Percentiles rank a stretch among this genome's conserved stretches.
Conservation (phyloP, 73 alveolate species). For the Paramecium pentaurelia region DNA sequence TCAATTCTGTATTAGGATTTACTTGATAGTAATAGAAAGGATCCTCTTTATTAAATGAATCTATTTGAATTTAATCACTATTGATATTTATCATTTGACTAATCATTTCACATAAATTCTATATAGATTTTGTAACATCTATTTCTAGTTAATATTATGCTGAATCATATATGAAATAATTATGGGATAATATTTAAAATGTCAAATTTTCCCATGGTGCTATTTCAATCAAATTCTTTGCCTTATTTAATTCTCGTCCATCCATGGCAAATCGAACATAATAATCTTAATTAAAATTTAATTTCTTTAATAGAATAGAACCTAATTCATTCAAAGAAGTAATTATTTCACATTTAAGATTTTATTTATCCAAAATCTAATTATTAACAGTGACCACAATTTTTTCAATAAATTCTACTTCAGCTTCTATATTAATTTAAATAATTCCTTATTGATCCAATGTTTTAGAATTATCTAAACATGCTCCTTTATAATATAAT, state of each 20-base stretch:
- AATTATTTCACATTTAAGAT: background rate
- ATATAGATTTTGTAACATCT: background rate
- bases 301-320: background rate
- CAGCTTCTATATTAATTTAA: background rate
- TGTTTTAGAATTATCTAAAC: background rate
- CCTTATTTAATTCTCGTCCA: background rate
- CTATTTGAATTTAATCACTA: background rate
- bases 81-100: background rate
- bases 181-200: background rate
- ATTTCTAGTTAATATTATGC: background rate
- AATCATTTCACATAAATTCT: background rate
- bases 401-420: background rate
- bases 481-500: background rate
- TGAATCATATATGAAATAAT: background rate
- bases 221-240: background rate
- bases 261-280: background rate
- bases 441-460: background rate
- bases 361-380: background rate
- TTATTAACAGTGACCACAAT: background rate
- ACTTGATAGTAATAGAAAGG: background rate
- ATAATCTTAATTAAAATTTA: background rate
- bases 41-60: background rate
- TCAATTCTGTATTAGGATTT: background rate
- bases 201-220: background rate
- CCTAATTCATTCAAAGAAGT: background rate